These are phyloP conservation scores for Rhododendron griersonianum DNA, from an alignment of 148 eudicot species.

Conservation along the genomic window DNA sequence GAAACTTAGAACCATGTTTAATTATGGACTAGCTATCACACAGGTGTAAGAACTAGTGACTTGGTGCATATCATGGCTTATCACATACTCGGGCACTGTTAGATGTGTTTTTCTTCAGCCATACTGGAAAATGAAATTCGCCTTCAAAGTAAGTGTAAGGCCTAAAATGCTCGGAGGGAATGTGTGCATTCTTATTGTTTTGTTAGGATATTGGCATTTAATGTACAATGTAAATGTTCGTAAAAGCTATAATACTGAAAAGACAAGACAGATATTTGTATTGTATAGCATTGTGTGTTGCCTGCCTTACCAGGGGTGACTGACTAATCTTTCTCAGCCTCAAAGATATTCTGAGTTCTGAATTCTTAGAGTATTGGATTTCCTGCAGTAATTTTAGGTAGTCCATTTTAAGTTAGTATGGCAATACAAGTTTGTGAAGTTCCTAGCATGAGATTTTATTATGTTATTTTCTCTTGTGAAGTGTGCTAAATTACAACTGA, in stretches of 20 bases:
- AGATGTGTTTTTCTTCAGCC: too few relatives aligned
- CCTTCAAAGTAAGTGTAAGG: not conserved
- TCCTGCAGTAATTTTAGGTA: not conserved
- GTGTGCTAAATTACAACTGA: not conserved
- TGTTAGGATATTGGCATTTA: not conserved
- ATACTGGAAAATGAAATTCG: not conserved
- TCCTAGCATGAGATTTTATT: constrained; percentile 7
- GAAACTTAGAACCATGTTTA: not conserved
- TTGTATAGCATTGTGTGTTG: not conserved
- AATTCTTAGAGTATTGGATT: not conserved
- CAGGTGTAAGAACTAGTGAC: not conserved
- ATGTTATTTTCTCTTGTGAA: not conserved
- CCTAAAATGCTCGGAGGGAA: not conserved
- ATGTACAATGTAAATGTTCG: not conserved
- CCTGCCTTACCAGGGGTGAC: not conserved
- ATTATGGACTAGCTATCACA: not conserved
- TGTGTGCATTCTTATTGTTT: not conserved
- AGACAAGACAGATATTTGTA: not conserved
- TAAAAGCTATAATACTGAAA: not conserved
- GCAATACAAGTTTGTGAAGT: not conserved
- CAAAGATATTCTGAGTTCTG: not conserved
- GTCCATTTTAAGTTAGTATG: not conserved
- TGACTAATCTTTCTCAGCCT: not conserved
- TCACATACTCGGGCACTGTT: too few relatives aligned
- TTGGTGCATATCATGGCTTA: too few relatives aligned